Evolutionary conservation across 495 filamentous ascomycete species (phyloP).

Genomic region (Xylaria flabelliformis): DNA sequence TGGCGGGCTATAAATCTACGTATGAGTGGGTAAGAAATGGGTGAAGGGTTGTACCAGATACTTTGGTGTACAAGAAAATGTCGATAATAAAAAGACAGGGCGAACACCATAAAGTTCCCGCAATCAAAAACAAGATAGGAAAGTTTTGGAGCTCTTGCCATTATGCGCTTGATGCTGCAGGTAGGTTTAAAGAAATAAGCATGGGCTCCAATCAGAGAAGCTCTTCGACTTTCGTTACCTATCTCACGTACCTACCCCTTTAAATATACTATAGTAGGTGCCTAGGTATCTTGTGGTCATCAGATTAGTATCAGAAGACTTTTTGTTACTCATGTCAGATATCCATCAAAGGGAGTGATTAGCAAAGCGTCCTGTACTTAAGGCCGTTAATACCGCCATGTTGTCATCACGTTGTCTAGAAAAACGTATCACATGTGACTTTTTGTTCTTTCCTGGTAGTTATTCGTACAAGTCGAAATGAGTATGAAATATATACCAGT

Average conservation of each 20-base stretch:
- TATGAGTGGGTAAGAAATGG: background rate
- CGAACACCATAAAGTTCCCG: background rate
- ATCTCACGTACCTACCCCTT: background rate
- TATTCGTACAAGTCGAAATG: background rate
- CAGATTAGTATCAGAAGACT: background rate
- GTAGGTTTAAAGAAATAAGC: conserved; percentile 1
- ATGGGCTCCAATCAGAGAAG: background rate
- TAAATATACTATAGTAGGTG: background rate
- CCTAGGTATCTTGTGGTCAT: background rate
- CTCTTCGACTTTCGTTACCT: background rate
- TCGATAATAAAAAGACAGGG: background rate
- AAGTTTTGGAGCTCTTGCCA: background rate
- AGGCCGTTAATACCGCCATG: background rate
- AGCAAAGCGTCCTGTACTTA: background rate
- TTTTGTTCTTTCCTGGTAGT: background rate
- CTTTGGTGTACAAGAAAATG: background rate
- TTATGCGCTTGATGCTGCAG: background rate
- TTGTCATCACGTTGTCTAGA: background rate
- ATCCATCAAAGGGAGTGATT: background rate
- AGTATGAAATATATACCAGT: background rate
- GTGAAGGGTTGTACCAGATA: background rate
- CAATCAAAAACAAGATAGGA: background rate
- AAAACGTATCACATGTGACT: background rate
- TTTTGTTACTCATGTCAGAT: background rate
- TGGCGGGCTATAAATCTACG: background rate